These are phyloP conservation scores for Suillus plorans DNA, from an alignment of 768 basidiomycete species.

Conservation along the genomic window DNA sequence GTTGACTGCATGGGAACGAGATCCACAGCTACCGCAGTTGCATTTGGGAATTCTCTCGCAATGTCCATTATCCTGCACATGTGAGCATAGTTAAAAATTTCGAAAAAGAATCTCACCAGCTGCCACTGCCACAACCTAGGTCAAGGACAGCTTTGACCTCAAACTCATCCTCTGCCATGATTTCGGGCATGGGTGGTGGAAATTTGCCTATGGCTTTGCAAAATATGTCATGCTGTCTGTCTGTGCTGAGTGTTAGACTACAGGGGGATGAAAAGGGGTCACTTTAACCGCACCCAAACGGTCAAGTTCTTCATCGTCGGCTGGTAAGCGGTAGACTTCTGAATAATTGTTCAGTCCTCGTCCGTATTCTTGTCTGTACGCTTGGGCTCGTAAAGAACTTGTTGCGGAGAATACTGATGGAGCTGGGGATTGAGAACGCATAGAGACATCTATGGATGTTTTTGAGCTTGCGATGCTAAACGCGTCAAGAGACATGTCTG, in stretches of 20 bases:
- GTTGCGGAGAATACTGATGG: conserved; percentile 72
- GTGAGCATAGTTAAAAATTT: conserved; percentile 11
- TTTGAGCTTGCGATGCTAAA: conserved; percentile 47
- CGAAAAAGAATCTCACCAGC: conserved; percentile 49
- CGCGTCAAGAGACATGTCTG: conserved; percentile 40
- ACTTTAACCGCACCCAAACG: conserved; percentile 53
- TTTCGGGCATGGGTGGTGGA: conserved; percentile 51
- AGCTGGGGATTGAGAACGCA: conserved; percentile 63
- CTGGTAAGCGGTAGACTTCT: conserved; percentile 75
- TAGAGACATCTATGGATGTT: conserved; percentile 59
- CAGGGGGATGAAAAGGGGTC: conserved; percentile 3
- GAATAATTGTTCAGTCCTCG: conserved; percentile 75
- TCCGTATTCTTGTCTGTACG: conserved; percentile 66
- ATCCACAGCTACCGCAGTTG: conserved; percentile 71
- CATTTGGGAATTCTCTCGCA: conserved; percentile 70
- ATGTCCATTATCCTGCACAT: conserved; percentile 68
- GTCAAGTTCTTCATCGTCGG: conserved; percentile 74
- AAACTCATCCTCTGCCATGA: conserved; percentile 60
- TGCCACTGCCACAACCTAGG: conserved; percentile 78
- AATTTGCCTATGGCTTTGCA: conserved; percentile 67
- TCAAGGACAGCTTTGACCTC: conserved; percentile 67
- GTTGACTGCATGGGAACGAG: conserved; percentile 75
- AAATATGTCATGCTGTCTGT: conserved; percentile 68
- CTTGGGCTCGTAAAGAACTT: conserved; percentile 56
- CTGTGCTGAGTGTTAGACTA: conserved; percentile 35